phyloP scores from a whole-genome alignment of 2,329 filamentous ascomycete species.

The Stachybotrys elegans region DNA sequence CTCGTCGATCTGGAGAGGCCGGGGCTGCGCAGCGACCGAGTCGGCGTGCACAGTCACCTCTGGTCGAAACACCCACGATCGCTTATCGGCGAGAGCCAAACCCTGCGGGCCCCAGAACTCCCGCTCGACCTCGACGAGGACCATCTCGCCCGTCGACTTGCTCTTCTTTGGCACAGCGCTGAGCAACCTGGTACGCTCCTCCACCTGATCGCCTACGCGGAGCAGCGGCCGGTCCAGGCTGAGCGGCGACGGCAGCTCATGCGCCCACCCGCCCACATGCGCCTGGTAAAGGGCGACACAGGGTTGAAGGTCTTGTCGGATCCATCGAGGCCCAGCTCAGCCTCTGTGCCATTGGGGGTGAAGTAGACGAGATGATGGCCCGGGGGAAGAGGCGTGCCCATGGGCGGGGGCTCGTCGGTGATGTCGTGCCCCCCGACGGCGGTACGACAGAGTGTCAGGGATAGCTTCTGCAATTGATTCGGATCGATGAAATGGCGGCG shows the following conservation, averaged over 20 bases:
- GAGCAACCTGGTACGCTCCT: conserved; percentile 51
- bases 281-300: conserved; percentile 51
- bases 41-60: conserved; percentile 19
- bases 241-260: conserved; percentile 43
- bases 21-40: conserved; percentile 13
- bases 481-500: conserved; percentile 49
- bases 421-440: conserved; percentile 34
- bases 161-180: conserved; percentile 51
- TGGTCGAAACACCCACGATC: conserved; percentile 45
- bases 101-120: conserved; percentile 47
- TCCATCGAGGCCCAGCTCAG: conserved; percentile 52
- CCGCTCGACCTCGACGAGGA: conserved; percentile 61
- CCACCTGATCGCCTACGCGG: conserved; percentile 48
- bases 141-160: conserved; percentile 53
- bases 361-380: conserved; percentile 63
- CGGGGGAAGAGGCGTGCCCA: conserved; percentile 47
- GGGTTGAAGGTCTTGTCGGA: conserved; percentile 58
- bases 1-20: conserved; percentile 10
- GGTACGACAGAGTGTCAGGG: conserved; percentile 50
- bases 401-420: conserved; percentile 27
- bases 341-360: conserved; percentile 50
- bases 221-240: too few relatives aligned
- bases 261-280: conserved; percentile 64
- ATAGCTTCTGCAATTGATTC: conserved; percentile 59
- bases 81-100: conserved; percentile 47